Base-by-base conservation (phyloP, 2,329 filamentous ascomycete genomes). In the Ophiognomonia clavigignenti-juglandacearum region DNA sequence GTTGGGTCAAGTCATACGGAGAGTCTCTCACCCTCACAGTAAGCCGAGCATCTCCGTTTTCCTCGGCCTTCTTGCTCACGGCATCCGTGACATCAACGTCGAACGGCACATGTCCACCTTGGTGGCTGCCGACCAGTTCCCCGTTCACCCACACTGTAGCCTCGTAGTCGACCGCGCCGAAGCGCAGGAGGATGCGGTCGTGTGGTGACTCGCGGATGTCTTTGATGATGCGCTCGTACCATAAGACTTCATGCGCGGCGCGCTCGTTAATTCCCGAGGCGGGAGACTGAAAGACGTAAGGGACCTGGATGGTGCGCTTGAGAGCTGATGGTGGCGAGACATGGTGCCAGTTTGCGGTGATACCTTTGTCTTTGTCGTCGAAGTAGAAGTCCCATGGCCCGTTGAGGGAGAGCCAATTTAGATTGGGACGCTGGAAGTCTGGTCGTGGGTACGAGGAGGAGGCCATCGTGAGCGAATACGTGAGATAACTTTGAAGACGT, bases 341-440 rank as follows among this genome's bases (percentile, higher is more conserved):
- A 5, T 70, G 61, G 6, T 82, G 74, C 81, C 82, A 86, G 35
- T 62, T 57, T 22, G 72, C 59, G 4, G 57, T 48, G 2, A 80
- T 64, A 0, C 83, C 82, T 37, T 71, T 59, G 56, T 86, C 80
- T 41, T 74, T 66, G 56, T 86, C 82, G 59, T 86, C 83, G 50
- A 85, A 85, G 39, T 79, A 61, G 56, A 86, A 81, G 47, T 73
- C 69, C 82, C 83, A 86, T 6, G 71, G 64, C 1, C 82, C 81
- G 53, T 86, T 78, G 39, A 86, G 73, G 2, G 76, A 77, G 34
- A 66, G 61, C 82, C 82, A 86, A 38, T 67, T 71, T 23, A 82
- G 69, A 22, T 68, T 58, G 26, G 66, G 62, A 45, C 81, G 79
- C 45, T 75, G 59, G 61, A 85, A 85, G 63, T 86, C 82, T 1